Conservation (phyloP, 2,329 filamentous ascomycete species). For the Lecanicillium sp. region DNA sequence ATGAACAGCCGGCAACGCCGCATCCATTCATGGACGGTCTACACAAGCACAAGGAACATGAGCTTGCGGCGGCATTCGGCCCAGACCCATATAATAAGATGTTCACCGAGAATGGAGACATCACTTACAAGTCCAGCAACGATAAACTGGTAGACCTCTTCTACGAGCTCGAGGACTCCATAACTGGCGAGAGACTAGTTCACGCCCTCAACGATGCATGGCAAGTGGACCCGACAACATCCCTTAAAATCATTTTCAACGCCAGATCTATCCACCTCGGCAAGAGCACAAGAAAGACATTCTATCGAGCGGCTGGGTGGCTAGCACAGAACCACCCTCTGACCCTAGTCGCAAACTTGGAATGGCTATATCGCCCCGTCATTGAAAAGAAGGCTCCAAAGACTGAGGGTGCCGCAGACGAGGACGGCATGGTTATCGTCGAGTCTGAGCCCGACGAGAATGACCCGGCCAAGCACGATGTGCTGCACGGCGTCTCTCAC, state of each 20-base stretch:
- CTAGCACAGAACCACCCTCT: constrained; percentile 45
- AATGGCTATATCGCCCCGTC: constrained; percentile 47
- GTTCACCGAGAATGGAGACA: constrained; percentile 43
- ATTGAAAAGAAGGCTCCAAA: constrained; percentile 45
- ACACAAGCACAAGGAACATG: constrained; percentile 6
- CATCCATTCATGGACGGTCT: constrained; percentile 29
- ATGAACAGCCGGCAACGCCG: neutral
- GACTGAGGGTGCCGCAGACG: constrained; percentile 16
- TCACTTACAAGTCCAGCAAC: constrained; percentile 38
- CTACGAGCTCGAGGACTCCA: constrained; percentile 36
- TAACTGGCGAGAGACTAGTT: constrained; percentile 27
- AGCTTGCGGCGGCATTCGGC: neutral
- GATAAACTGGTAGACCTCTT: constrained; percentile 46
- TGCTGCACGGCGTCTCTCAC: constrained; percentile 42
- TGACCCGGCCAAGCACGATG: constrained; percentile 28
- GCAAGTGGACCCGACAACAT: constrained; percentile 36
- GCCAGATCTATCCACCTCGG: constrained; percentile 53
- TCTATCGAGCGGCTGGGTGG: constrained; percentile 50
- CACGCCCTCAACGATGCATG: constrained; percentile 40
- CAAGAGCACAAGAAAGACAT: constrained; percentile 38
- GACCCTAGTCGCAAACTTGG: constrained; percentile 45
- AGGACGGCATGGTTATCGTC: constrained; percentile 27
- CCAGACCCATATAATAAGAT: constrained; percentile 32
- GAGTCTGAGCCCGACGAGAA: constrained; percentile 27
- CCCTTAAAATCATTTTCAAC: constrained; percentile 54